A percentile compares a stretch with the other conserved stretches of the same genome.
phyloP scores from a whole-genome alignment of 768 basidiomycete genomes.

The Mycena galopus region DNA sequence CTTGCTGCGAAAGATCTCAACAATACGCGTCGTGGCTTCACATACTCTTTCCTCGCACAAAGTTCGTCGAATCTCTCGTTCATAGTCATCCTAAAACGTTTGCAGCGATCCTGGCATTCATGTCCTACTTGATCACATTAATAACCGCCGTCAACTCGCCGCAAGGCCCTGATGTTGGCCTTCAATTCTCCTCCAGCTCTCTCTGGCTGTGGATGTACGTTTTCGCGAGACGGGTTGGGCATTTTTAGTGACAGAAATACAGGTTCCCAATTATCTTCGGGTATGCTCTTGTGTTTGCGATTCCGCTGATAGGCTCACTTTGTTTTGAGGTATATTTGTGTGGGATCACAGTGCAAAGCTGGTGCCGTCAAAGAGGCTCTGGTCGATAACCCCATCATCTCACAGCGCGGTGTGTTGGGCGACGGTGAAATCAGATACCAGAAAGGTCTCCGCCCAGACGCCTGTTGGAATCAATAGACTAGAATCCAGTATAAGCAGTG shows the following conservation, averaged over 20 bases:
- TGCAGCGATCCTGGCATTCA: slow-evolving; percentile 27
- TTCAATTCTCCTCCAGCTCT: slow-evolving; percentile 31
- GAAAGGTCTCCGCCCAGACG: too few species aligned
- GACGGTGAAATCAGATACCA: too few species aligned
- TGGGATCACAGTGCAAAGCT: slow-evolving; percentile 29
- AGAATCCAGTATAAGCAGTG: too few species aligned
- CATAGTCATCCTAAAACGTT: neutral
- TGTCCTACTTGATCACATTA: slow-evolving; percentile 29
- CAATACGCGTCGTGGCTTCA: slow-evolving; percentile 28
- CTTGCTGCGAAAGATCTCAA: slow-evolving; percentile 20
- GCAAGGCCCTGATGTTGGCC: slow-evolving; percentile 25
- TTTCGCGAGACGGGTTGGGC: neutral
- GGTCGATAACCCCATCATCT: neutral
- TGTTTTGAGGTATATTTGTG: slow-evolving; percentile 12
- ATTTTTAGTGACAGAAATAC: neutral
- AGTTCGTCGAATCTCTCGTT: neutral
- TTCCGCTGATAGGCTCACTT: neutral
- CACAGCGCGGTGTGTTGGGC: neutral
- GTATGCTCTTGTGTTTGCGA: neutral
- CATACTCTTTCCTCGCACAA: slow-evolving; percentile 30
- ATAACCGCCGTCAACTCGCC: neutral
- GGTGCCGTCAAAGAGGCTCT: slow-evolving; percentile 30
- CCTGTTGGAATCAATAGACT: too few species aligned
- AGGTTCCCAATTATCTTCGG: slow-evolving; percentile 33
- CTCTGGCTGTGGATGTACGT: slow-evolving; percentile 36